Conservation (phyloP, 1,284 basidiomycete genomes). For the Lignosus rhinocerotis region DNA sequence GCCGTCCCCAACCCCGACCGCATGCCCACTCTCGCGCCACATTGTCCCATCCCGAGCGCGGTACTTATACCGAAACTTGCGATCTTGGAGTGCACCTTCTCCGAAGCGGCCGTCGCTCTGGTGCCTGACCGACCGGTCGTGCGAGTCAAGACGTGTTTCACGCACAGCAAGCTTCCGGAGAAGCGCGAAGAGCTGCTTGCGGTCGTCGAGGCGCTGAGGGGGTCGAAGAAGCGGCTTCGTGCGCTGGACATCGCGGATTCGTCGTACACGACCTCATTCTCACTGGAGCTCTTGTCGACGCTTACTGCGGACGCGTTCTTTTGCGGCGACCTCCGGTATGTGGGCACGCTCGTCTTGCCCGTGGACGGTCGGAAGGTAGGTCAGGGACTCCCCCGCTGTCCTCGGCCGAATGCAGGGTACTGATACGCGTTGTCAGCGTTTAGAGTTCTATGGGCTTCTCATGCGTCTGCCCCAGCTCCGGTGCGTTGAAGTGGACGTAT, state of each 20-base stretch:
- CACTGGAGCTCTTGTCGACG: constrained; percentile 48
- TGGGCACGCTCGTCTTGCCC: constrained; percentile 62
- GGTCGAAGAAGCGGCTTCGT: constrained; percentile 43
- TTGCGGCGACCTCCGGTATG: constrained; percentile 46
- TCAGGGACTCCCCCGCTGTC: constrained; percentile 25
- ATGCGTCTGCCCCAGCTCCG: constrained; percentile 50
- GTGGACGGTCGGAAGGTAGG: constrained; percentile 47
- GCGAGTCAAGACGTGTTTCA: constrained; percentile 69
- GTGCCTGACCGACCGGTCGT: constrained; percentile 57
- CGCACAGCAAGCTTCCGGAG: constrained; percentile 44
- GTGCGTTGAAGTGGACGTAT: constrained; percentile 62
- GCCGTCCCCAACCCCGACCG: not conserved
- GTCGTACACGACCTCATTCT: constrained; percentile 52
- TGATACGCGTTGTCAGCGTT: constrained; percentile 41
- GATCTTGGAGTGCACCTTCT: constrained; percentile 63
- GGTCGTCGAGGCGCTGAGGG: constrained; percentile 46
- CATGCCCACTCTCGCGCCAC: constrained; percentile 13
- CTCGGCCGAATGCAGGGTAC: not conserved
- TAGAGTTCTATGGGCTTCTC: constrained; percentile 59
- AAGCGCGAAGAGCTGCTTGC: constrained; percentile 52
- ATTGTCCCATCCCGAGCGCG: constrained; percentile 31
- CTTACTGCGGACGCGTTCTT: constrained; percentile 36
- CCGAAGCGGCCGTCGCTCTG: constrained; percentile 56
- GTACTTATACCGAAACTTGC: constrained; percentile 47
- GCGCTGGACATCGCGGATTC: constrained; percentile 64